phyloP scores from a whole-genome alignment of 2,329 filamentous ascomycete species.

The Ophiostoma triangulosporum region DNA sequence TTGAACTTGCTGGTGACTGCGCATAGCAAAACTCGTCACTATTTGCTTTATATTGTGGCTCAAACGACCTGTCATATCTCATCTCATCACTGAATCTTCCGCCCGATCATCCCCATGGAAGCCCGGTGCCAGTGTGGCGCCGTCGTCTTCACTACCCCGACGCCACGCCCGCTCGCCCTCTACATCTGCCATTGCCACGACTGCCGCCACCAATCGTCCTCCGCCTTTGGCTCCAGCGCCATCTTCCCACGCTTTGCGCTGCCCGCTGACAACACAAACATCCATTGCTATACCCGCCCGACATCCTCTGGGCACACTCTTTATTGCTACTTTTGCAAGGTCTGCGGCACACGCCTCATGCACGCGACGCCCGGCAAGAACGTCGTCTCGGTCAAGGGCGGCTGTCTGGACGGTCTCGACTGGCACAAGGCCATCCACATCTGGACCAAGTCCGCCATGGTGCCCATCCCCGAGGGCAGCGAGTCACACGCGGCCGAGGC shows the following conservation, averaged over 20 bases:
- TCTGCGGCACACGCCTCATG: conserved; percentile 51
- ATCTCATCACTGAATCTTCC: too few relatives aligned
- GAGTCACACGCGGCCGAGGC: conserved; percentile 44
- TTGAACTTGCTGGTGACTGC: too few relatives aligned
- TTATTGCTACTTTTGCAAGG: conserved; percentile 53
- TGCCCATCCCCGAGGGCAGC: conserved; percentile 52
- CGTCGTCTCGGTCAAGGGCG: conserved; percentile 52
- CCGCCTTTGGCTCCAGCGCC: conserved; percentile 53
- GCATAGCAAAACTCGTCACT: too few relatives aligned
- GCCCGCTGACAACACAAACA: conserved; percentile 30
- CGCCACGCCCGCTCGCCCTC: conserved; percentile 12
- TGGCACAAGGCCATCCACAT: conserved; percentile 51
- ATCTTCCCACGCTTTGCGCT: conserved; percentile 55
- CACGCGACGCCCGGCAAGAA: conserved; percentile 46
- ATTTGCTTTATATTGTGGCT: too few relatives aligned
- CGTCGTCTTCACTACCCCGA: conserved; percentile 14
- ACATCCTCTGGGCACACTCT: conserved; percentile 43
- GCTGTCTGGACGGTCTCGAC: conserved; percentile 50
- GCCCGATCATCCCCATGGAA: too few relatives aligned
- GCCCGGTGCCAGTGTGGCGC: conserved; percentile 16
- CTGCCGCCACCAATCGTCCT: conserved; percentile 15
- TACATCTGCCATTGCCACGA: conserved; percentile 17
- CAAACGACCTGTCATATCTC: too few relatives aligned
- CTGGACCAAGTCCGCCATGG: conserved; percentile 53
- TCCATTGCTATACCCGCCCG: conserved; percentile 45